These are phyloP conservation scores for Nigrospora sphaerica DNA, from an alignment of 2,329 filamentous ascomycete genomes.

Conservation along the genomic window DNA sequence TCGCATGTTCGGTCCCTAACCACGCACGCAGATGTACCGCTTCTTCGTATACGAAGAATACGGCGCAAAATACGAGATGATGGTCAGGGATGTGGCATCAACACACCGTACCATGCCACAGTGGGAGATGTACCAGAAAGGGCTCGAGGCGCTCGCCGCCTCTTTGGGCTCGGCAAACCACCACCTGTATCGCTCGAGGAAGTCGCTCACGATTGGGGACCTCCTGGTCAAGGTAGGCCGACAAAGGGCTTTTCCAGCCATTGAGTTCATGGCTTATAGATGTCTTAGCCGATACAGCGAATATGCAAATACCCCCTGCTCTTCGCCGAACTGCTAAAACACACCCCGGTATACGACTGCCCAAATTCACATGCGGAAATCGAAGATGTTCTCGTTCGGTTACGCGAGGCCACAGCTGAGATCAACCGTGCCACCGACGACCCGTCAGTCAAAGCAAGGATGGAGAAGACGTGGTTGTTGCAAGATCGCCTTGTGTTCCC, in stretches of 20 bases:
- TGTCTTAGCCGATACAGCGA: constrained; percentile 73
- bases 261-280: not conserved
- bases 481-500: constrained; percentile 75
- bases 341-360: constrained; percentile 79
- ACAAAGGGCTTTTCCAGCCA: not conserved
- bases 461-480: constrained; percentile 79
- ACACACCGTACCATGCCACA: constrained; percentile 61
- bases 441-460: constrained; percentile 56
- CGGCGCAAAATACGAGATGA: constrained; percentile 79
- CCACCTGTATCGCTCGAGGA: constrained; percentile 56
- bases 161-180: constrained; percentile 65
- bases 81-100: constrained; percentile 69
- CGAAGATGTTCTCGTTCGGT: constrained; percentile 61
- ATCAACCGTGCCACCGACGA: constrained; percentile 85
- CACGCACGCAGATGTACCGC: constrained; percentile 56
- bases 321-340: constrained; percentile 74
- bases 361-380: constrained; percentile 76
- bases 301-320: constrained; percentile 87
- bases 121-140: constrained; percentile 77
- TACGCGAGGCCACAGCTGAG: constrained; percentile 68
- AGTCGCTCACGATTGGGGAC: constrained; percentile 76
- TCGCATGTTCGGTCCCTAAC: too few relatives aligned
- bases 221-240: constrained; percentile 74
- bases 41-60: constrained; percentile 92
- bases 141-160: constrained; percentile 75